Conservation (phyloP, 1,139 yeast genomes). For the Pichia sp. region DNA sequence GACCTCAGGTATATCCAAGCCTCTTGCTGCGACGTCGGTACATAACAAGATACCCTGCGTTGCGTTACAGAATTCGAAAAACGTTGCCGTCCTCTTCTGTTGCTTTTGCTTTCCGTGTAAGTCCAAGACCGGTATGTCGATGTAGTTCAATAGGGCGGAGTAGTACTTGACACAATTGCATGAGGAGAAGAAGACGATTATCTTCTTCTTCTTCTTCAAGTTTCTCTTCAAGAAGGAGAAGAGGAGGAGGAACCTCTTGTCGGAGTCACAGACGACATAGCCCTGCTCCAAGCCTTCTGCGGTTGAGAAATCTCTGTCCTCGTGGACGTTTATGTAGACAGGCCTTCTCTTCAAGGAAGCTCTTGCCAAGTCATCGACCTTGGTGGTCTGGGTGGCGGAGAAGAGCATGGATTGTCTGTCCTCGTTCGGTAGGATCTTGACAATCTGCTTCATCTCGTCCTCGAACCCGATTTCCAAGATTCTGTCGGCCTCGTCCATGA, state of each 20-base stretch:
- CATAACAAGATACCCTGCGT: slow-evolving; percentile 88
- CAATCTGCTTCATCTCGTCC: slow-evolving; percentile 96
- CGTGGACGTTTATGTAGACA: slow-evolving; percentile 88
- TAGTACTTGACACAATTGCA: slow-evolving; percentile 96
- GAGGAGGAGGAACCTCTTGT: slow-evolving; percentile 80
- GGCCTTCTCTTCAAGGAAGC: slow-evolving; percentile 95
- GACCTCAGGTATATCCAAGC: slow-evolving; percentile 95
- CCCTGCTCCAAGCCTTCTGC: slow-evolving; percentile 98
- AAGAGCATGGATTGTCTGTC: slow-evolving; percentile 95
- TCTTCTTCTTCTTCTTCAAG: slow-evolving; percentile 85
- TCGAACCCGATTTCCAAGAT: slow-evolving; percentile 96
- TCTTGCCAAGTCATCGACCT: slow-evolving; percentile 96
- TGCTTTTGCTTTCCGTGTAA: slow-evolving; percentile 98
- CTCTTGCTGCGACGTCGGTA: slow-evolving; percentile 98
- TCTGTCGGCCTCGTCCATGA: slow-evolving; percentile 97
- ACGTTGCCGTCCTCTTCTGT: slow-evolving; percentile 95
- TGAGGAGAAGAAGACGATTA: slow-evolving; percentile 90
- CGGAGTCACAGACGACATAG: slow-evolving; percentile 94
- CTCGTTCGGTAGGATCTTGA: slow-evolving; percentile 86
- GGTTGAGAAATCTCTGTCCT: slow-evolving; percentile 77
- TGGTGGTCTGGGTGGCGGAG: slow-evolving; percentile 97
- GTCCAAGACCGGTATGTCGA: slow-evolving; percentile 92
- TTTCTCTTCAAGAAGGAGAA: slow-evolving; percentile 92
- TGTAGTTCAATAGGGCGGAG: slow-evolving; percentile 89
- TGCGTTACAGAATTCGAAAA: slow-evolving; percentile 96